Evolutionary conservation across 2,329 filamentous ascomycete genomes (phyloP).

Genomic region (Hypoxylon sp.): DNA sequence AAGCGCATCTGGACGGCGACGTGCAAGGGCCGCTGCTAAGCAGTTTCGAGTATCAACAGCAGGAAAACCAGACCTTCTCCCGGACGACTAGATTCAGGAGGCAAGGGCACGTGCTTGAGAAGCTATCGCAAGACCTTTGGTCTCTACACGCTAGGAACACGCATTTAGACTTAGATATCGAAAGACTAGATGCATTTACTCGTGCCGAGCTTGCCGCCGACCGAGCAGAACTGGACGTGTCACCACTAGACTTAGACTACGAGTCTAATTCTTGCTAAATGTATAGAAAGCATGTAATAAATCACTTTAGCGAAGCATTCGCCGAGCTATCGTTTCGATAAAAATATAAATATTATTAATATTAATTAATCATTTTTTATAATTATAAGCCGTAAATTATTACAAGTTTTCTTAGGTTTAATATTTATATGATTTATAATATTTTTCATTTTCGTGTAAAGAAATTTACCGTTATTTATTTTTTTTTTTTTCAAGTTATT

Average conservation of each 20-base stretch:
- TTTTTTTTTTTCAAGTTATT: no score
- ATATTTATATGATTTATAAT: no score
- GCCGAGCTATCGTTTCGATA: not conserved
- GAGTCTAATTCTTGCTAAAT: slow-evolving; percentile 12
- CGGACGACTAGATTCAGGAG: slow-evolving; percentile 7
- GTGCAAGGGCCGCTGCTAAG: slow-evolving; percentile 59
- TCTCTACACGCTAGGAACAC: slow-evolving; percentile 26
- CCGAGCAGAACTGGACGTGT: slow-evolving; percentile 40
- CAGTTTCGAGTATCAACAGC: slow-evolving; percentile 59
- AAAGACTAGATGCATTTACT: slow-evolving; percentile 33
- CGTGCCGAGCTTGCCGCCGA: slow-evolving; percentile 39
- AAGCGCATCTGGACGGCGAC: slow-evolving; percentile 62
- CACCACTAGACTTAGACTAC: slow-evolving; percentile 42
- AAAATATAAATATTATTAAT: not conserved
- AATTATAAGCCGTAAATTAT: no score
- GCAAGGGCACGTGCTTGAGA: slow-evolving; percentile 6
- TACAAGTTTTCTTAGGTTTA: no score
- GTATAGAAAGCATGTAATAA: not conserved
- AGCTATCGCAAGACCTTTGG: slow-evolving; percentile 2
- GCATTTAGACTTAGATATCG: slow-evolving; percentile 32
- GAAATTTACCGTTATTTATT: no score
- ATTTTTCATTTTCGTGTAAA: no score
- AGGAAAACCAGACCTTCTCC: slow-evolving; percentile 49
- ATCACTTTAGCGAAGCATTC: not conserved
- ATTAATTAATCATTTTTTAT: not conserved